Evolutionary conservation across 148 eudicot genomes (phyloP), one percentile per base, ranked within the genome.

Genomic region (Cornus florida): DNA sequence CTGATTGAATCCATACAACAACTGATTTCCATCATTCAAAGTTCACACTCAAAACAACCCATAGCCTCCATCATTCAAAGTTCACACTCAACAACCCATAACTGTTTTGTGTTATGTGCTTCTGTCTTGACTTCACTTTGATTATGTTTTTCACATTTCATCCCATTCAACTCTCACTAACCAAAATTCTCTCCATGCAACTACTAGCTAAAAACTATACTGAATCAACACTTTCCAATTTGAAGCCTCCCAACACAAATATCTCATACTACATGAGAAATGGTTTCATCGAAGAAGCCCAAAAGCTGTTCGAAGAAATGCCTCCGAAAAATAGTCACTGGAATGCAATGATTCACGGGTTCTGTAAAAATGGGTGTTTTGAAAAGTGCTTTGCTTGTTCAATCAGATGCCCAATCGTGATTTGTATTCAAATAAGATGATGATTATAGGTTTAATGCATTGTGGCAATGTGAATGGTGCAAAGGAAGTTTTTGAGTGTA

Each of bases 301-400:
- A 73, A 22, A 71, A 79, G 14, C 76, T 87, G 85, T 87, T 87
- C 83, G 88, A 87, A 20, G 71, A 76, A 85, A 85, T 85, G 90
- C 84, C 88, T 43, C 77, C 79, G 10, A 80, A 84, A 76, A 83
- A 83, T n/a, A 86, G 85, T 56, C 80, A 85, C 0, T 87, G 86
- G 87, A 87, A 85, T 67, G 83, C 86, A 13, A 83, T 87, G 86
- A 81, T 87, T 59, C 84, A 83, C 10, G 88, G 88, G 12, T 87
- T 79, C 50, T 83, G 83, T 64, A 86, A 70, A 67, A 87, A 87
- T 69, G 86, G 88, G 77, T 28, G 28, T 14, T 67, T 67, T 39
- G 72, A 81, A 2, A 53, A 72, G 88, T 86, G 10, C 9, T 78
- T 33, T 3, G 8, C 22, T 70, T 83, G 38, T 87, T 82, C 66